Conservation (phyloP, 2,329 filamentous ascomycete species). For the Fusarium pseudograminearum region DNA sequence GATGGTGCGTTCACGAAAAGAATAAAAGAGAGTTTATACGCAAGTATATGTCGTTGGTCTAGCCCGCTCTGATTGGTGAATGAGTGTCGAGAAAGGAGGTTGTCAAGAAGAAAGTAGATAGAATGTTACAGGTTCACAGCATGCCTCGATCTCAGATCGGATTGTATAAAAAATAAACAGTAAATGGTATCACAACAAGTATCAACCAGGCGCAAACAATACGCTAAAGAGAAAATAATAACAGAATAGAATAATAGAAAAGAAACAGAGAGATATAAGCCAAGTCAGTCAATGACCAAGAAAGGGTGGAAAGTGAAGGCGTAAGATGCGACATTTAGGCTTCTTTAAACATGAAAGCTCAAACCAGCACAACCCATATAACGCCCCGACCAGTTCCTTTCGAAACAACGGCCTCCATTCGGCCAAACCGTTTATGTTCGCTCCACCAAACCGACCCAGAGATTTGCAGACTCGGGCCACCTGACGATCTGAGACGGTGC, state of each 20-base stretch:
- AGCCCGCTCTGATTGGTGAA: not conserved
- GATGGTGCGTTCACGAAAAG: not conserved
- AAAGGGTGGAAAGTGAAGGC: not conserved
- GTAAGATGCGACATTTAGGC: not conserved
- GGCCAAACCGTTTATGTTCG: constrained; percentile 2
- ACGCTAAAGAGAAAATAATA: not conserved
- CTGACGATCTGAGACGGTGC: constrained; percentile 11
- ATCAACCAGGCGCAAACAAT: constrained; percentile 1
- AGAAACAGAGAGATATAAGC: not conserved
- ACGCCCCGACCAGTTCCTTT: constrained; percentile 10
- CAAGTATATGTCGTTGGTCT: not conserved
- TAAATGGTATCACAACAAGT: not conserved
- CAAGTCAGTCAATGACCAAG: not conserved
- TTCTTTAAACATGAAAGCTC: constrained; percentile 12
- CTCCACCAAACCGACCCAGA: not conserved
- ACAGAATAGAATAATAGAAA: constrained; percentile 1
- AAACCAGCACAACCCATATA: constrained; percentile 15
- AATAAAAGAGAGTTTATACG: not conserved
- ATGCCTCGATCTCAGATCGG: constrained; percentile 14
- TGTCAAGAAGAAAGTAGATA: not conserved
- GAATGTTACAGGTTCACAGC: not conserved
- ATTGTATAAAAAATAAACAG: not conserved
- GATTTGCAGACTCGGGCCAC: constrained; percentile 16
- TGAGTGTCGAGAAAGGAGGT: not conserved
- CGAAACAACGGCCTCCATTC: constrained; percentile 17